These are phyloP conservation scores for Ceratobasidium theobromae DNA, from an alignment of 1,284 basidiomycete species.

Conservation along the genomic window DNA sequence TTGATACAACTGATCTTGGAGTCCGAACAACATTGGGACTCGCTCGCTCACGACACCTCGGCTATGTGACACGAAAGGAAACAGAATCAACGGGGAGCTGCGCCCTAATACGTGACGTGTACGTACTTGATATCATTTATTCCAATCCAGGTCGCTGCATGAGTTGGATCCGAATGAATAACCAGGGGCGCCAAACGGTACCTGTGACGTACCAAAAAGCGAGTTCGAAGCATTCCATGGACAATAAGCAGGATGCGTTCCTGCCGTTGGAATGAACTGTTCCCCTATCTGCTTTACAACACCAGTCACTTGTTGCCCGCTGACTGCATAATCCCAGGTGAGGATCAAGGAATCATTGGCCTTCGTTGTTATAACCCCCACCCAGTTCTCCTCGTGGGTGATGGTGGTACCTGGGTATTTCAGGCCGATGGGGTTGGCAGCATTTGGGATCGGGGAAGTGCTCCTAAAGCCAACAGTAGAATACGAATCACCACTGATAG, in stretches of 20 bases:
- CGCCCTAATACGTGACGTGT: not conserved
- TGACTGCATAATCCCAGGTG: conserved; percentile 20
- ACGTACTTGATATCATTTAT: conserved; percentile 63
- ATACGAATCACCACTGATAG: conserved; percentile 9
- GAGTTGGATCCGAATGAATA: not conserved
- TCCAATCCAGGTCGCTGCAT: conserved; percentile 61
- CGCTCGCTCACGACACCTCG: conserved; percentile 31
- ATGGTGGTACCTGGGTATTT: conserved; percentile 15
- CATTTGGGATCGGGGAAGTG: conserved; percentile 7
- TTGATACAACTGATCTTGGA: conserved; percentile 53
- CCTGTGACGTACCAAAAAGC: conserved; percentile 51
- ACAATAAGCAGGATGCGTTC: conserved; percentile 47
- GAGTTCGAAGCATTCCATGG: conserved; percentile 49
- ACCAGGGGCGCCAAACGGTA: not conserved
- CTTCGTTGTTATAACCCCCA: conserved; percentile 7
- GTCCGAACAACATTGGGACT: conserved; percentile 46
- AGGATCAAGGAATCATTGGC: conserved; percentile 14
- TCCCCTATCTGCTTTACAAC: conserved; percentile 26
- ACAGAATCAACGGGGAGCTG: not conserved
- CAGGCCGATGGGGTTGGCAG: conserved; percentile 5
- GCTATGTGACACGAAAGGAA: not conserved
- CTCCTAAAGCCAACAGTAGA: conserved; percentile 10
- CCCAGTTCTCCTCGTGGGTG: conserved; percentile 10
- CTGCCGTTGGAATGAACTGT: conserved; percentile 46
- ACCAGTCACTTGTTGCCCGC: conserved; percentile 6